These are phyloP conservation scores for Aspergillus texensis DNA, from an alignment of 2,329 filamentous ascomycete species.

Conservation along the genomic window DNA sequence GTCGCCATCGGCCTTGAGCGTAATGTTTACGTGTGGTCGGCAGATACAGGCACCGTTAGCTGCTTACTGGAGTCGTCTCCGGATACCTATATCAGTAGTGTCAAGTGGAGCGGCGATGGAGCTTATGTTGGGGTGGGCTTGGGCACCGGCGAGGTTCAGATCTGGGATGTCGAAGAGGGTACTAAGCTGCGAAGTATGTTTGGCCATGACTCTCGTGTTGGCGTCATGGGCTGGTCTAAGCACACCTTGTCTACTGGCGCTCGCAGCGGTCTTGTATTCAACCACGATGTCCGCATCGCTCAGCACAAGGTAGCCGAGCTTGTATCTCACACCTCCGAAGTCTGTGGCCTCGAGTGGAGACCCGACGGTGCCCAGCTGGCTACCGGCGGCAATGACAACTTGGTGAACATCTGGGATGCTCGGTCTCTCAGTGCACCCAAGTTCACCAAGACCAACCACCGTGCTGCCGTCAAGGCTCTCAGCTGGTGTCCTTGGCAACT, in stretches of 20 bases:
- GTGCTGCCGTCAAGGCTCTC: constrained; percentile 95
- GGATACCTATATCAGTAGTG: constrained; percentile 95
- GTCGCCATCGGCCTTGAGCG: constrained; percentile 97
- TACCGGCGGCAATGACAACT: constrained; percentile 97
- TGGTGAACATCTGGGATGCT: constrained; percentile 98
- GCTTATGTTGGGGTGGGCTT: constrained; percentile 95
- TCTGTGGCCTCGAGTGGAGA: constrained; percentile 97
- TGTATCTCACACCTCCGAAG: constrained; percentile 94
- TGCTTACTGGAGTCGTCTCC: constrained; percentile 83
- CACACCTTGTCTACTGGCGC: constrained; percentile 94
- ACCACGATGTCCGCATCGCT: constrained; percentile 96
- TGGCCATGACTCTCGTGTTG: constrained; percentile 93
- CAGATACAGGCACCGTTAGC: constrained; percentile 85
- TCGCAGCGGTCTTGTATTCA: constrained; percentile 92
- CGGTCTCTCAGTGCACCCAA: constrained; percentile 91
- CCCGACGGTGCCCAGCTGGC: constrained; percentile 95
- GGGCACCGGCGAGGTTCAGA: constrained; percentile 94
- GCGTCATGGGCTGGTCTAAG: constrained; percentile 99
- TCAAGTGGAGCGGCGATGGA: constrained; percentile 98
- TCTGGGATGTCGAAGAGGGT: constrained; percentile 96
- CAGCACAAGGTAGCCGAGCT: constrained; percentile 98
- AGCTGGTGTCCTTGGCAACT: constrained; percentile 99
- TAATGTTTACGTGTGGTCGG: constrained; percentile 98
- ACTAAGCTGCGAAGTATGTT: constrained; percentile 98
- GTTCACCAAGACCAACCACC: constrained; percentile 99